Evolutionary conservation across 2,329 filamentous ascomycete genomes (phyloP), one percentile per base, ranked within the genome.

Genomic region (Coniochaeta sp.): DNA sequence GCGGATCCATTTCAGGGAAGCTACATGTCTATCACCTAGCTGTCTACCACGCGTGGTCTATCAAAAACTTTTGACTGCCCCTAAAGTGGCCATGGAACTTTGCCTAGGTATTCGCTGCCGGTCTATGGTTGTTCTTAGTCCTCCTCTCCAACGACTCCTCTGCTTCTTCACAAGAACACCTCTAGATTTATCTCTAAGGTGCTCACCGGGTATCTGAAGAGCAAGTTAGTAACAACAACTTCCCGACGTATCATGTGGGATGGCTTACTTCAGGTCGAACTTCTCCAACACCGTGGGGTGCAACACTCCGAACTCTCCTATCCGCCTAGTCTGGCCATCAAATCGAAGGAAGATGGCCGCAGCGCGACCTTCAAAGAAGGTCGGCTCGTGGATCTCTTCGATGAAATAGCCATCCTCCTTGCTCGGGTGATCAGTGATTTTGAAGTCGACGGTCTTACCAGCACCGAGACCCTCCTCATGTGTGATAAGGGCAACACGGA

Each of bases 151-250:
- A 19, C 38, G 17, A n/a, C 34, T 47, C 16, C 12, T 59, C 22
- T 36, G 31, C 14, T 33, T 62, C 56, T 56, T 54, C 58, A 96
- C 77, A 97, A 80, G 82, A 99, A 96, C 66, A 90, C 85, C 77
- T 98, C 93, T 34, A 98, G 84, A 76, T 98, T 96, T 72, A 99
- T 84, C 80, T 99, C 95, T 67, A 99, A 77, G 50, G 91, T 92
- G 77, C 92, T 97, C 68, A 96, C 92, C 47, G 95, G 93, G 80
- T 93, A 93, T 79, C 86, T 89, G 60, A 70, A 65, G 66, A 2
- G 3, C 9, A 7, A 64, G 64, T 59, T 9, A 52, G 47, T 52
- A 65, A 62, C 57, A 65, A 38, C 12, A 19, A 36, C 33, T 24
- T 19, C 19, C 40, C 24, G 59, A 44, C 4, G 26, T 31, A 34